Evolutionary conservation across 805 yeast genomes (phyloP).

Genomic region (Saturnispora besseyi): DNA sequence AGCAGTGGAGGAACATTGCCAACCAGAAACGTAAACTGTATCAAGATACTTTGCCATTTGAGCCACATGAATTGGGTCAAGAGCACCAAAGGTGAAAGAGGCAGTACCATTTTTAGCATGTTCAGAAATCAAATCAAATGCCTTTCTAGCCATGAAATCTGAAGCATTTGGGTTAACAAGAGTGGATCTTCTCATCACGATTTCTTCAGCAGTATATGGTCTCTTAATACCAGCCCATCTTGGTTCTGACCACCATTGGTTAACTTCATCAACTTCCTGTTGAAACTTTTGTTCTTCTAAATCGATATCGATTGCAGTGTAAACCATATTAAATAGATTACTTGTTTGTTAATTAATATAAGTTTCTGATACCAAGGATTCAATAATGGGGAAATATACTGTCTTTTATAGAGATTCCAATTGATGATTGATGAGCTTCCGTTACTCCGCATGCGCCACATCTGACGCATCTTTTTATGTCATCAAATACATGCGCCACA

Average conservation of each 20-base stretch:
- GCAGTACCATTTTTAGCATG: conserved; percentile 67
- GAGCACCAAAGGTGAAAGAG: conserved; percentile 89
- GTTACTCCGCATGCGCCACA: conserved; percentile 10
- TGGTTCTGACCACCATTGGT: conserved; percentile 88
- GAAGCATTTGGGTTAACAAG: conserved; percentile 70
- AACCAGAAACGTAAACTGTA: conserved; percentile 88
- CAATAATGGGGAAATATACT: background rate
- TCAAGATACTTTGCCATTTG: conserved; percentile 96
- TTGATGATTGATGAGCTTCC: conserved; percentile 6
- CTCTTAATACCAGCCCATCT: conserved; percentile 88
- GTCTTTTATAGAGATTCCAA: conserved; percentile 3
- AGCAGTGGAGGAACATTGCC: conserved; percentile 99
- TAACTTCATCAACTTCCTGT: conserved; percentile 61
- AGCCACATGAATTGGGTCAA: conserved; percentile 90
- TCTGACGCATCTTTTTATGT: background rate
- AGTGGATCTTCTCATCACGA: conserved; percentile 82
- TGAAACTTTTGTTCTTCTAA: conserved; percentile 59
- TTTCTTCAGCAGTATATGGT: conserved; percentile 79
- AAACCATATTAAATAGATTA: conserved; percentile 29
- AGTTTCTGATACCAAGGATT: too few relatives aligned
- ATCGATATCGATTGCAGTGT: conserved; percentile 48
- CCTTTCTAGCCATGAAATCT: conserved; percentile 70
- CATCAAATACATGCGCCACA: conserved; percentile 1
- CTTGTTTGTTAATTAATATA: background rate
- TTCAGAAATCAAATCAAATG: conserved; percentile 57